Percentiles rank a stretch among this genome's conserved stretches.
These are phyloP conservation scores for Fraxinus pennsylvanica DNA, from an alignment of 257 asterid genomes.

Conservation along the genomic window DNA sequence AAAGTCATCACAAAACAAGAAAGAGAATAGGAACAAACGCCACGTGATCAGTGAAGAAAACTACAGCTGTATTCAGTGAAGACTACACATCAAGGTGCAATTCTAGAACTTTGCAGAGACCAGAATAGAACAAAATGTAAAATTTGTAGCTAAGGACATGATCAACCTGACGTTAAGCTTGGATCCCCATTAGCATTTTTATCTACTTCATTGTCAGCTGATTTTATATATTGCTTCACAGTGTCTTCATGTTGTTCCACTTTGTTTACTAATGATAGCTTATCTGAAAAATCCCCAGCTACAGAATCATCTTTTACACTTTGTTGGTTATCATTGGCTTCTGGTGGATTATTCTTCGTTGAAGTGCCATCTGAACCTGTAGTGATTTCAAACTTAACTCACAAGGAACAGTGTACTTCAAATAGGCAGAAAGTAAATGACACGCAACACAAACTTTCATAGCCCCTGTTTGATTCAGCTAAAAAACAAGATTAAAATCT, in stretches of 20 bases:
- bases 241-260: constrained; percentile 14
- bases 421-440: not conserved
- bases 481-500: no score
- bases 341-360: constrained; percentile 12
- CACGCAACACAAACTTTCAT: not conserved
- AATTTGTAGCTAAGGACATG: not conserved
- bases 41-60: not conserved
- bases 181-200: constrained; percentile 10
- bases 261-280: constrained; percentile 16
- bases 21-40: not conserved
- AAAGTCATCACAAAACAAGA: not conserved
- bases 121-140: not conserved
- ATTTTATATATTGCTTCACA: constrained; percentile 28
- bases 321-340: constrained; percentile 1
- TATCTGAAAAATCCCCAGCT: constrained; percentile 16
- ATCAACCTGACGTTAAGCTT: constrained; percentile 28
- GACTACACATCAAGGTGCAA: not conserved
- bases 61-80: not conserved
- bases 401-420: constrained; percentile 1
- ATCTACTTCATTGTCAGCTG: constrained; percentile 18
- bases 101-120: not conserved
- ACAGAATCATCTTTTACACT: constrained; percentile 18
- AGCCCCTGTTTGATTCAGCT: no score
- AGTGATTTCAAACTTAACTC: not conserved
- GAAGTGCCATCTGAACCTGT: constrained; percentile 32